Percentiles rank a stretch among this genome's conserved stretches.
Conservation (phyloP, 2,329 filamentous ascomycete genomes). For the Cladophialophora chaetospira region DNA sequence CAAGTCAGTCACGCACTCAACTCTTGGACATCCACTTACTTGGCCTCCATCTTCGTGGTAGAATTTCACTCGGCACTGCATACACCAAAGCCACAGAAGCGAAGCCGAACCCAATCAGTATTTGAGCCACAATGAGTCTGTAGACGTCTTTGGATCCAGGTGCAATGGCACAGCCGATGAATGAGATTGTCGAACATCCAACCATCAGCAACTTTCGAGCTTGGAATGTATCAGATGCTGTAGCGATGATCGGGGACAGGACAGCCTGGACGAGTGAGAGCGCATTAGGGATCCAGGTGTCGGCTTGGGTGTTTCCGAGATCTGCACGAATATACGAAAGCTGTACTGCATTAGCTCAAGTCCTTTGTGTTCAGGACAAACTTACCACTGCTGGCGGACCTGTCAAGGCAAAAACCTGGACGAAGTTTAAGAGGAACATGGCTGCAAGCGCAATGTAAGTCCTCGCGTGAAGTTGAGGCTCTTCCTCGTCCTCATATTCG, state of each 20-base stretch:
- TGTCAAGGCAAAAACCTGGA: conserved; percentile 4
- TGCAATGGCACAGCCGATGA: conserved; percentile 22
- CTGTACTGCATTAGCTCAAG: neutral
- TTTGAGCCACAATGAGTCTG: conserved; percentile 18
- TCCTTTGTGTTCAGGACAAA: neutral
- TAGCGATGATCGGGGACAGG: conserved; percentile 9
- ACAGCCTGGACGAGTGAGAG: conserved; percentile 18
- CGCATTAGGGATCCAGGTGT: conserved; percentile 10
- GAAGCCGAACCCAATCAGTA: conserved; percentile 16
- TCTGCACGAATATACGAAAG: neutral
- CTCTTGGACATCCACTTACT: conserved; percentile 7
- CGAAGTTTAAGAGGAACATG: conserved; percentile 7
- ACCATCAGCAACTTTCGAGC: conserved; percentile 15
- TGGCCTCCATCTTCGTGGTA: conserved; percentile 20
- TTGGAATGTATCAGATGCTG: conserved; percentile 18
- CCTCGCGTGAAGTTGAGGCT: conserved; percentile 18
- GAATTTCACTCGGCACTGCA: conserved; percentile 19
- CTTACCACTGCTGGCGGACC: neutral
- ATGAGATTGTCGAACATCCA: neutral
- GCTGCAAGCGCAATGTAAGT: conserved; percentile 9
- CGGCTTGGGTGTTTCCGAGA: neutral
- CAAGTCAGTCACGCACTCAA: neutral
- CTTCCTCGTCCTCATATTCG: conserved; percentile 35
- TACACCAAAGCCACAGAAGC: conserved; percentile 2
- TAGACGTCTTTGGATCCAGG: conserved; percentile 14